These are phyloP conservation scores for Rhodofomes roseus DNA, from an alignment of 1,284 basidiomycete genomes.

Conservation along the genomic window DNA sequence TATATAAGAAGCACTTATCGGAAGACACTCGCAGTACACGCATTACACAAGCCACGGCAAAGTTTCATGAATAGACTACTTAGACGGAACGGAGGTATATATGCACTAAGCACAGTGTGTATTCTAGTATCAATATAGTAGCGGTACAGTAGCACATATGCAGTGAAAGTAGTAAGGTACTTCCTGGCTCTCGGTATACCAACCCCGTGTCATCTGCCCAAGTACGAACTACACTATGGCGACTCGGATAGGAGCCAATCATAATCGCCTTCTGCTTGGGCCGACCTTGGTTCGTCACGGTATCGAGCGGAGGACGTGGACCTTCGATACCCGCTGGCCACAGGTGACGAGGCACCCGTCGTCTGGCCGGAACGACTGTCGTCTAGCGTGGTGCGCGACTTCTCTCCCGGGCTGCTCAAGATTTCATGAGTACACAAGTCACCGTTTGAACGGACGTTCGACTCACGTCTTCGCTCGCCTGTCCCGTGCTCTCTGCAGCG, in stretches of 20 bases:
- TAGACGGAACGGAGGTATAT: background rate
- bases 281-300: no score
- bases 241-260: conserved; percentile 4
- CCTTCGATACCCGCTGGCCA: no score
- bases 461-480: background rate
- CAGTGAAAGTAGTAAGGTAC: no score
- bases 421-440: background rate
- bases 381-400: background rate
- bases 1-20: no score
- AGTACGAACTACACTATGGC: no score
- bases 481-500: conserved; percentile 3
- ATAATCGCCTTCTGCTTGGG: background rate
- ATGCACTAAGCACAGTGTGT: background rate
- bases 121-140: background rate
- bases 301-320: no score
- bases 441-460: background rate
- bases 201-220: no score
- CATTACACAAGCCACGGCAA: no score
- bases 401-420: background rate
- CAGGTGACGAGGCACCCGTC: no score
- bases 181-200: no score
- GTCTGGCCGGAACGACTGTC: background rate
- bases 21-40: no score
- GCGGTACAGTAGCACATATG: background rate
- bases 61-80: no score